Evolutionary conservation across 2,329 filamentous ascomycete species (phyloP), one percentile per base, ranked within the genome.

Genomic region (Sclerotinia subarctica): DNA sequence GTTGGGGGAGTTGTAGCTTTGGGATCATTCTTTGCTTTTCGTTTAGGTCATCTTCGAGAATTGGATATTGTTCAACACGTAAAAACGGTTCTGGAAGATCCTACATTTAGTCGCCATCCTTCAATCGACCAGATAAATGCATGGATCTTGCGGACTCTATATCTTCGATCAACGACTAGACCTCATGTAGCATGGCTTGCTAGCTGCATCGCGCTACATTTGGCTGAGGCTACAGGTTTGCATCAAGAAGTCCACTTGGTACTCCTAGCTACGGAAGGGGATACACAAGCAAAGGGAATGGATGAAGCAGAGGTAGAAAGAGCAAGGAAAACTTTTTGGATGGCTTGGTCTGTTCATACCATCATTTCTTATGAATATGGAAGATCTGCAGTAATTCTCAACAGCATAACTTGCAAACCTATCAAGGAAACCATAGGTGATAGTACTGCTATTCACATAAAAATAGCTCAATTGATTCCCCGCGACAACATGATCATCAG

Each of bases 21-120:
- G 21, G 77, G 77, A 13, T 79, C 77, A n/a, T 72, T 77, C 15
- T 80, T 79, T 59, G 76, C 73, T 0, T 65, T 74, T 15, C 67
- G 66, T 8, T 64, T 72, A 42, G 72, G 72, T n/a, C 65, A 56
- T 44, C 60, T 66, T 13, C 58, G 68, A 5, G 78, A 80, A 69
- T 70, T 69, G 29, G 72, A 76, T 57, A 72, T 77, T 15, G 69
- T 73, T 6, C 68, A 72, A 35, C 70, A 76, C 38, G 75, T 70
- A 3, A 71, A 73, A 53, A 54, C 67, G 6, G 66, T 75, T 13
- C 70, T 76, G 1, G 65, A 67, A 60, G 75, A 76, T 44, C 57
- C 65, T 24, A 67, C 35, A 29, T 53, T 63, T 1, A 52, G 65
- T 47, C 65, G 65, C 2, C 63, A 54, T 53, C 68, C 69, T 32